Evolutionary conservation across 257 asterid genomes (phyloP).

Genomic region (Przewalskia tangutica): DNA sequence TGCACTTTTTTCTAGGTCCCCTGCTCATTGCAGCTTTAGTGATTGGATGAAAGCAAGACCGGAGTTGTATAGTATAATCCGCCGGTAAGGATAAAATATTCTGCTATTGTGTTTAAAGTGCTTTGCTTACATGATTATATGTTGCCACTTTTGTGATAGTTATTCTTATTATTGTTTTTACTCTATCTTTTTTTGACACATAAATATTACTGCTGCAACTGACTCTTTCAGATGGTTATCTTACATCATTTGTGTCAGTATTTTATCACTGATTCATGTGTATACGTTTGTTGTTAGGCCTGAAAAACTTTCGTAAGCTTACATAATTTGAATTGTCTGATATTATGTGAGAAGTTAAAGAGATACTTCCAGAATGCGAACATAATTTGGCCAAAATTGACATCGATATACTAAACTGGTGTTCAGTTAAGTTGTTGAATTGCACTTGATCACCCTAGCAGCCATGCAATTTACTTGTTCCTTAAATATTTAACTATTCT

Average conservation of each 20-base stretch:
- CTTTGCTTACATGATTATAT: background rate
- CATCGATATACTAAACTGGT: background rate
- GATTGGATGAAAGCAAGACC: conserved; percentile 99
- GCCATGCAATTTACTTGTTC: background rate
- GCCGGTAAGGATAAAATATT: conserved; percentile 47
- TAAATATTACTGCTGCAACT: background rate
- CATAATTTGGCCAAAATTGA: background rate
- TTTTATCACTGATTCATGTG: background rate
- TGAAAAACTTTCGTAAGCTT: background rate
- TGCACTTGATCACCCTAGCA: background rate
- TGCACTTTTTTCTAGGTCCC: conserved; percentile 46
- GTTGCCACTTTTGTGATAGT: background rate
- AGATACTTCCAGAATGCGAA: background rate
- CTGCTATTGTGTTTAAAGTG: background rate
- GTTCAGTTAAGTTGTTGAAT: background rate
- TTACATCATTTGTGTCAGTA: background rate
- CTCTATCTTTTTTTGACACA: background rate
- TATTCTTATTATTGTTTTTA: background rate
- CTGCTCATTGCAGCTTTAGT: conserved; percentile 64
- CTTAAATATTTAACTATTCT: background rate
- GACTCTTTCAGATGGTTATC: background rate
- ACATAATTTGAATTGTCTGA: background rate
- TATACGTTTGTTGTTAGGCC: background rate
- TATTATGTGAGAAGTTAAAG: background rate
- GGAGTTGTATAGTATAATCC: conserved; percentile 84